Base-by-base conservation (phyloP, 345 rosid species). In the Salix koriyanagi region DNA sequence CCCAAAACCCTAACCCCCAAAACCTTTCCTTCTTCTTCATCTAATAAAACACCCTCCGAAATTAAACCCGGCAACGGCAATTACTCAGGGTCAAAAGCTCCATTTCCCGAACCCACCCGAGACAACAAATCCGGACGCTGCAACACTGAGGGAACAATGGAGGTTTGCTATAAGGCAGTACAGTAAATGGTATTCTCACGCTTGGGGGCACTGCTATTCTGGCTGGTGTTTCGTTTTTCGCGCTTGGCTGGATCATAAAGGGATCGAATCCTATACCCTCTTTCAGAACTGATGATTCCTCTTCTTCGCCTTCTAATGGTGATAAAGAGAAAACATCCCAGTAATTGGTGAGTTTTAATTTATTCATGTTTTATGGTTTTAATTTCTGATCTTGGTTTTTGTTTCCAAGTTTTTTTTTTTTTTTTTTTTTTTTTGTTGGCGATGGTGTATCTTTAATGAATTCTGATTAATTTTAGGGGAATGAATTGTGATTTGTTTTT, bases 171-270 rank as follows among this genome's bases (percentile, higher is more conserved):
- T 85, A 6, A 75, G 82, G 82, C 94, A 93, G 87, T 95, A 90
- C 77, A 89, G 94, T 62, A 82, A 67, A 73, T 90, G 97, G 97
- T 90, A 93, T 79, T 87, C 94, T 25, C 96, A 90, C 67, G 98
- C 97, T 7, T 91, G 98, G 99, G 99, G 97, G 98, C 3, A 86
- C 97, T 7, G 97, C 94, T 30, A 93, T 95, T 78, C 87, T 95
- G 50, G 98, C 97, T 6, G 97, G 94, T 0, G 77, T 89, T 7
- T 83, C 97, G 6, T 95, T 95, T 83, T 95, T 88, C 36, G 97
- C 96, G 21, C 88, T 95, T 1, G 96, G 97, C 18, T 95, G 96
- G 97, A 50, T 89, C 83, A 84, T 95, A 67, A 95, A 95, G 73
- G 99, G 97, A 69, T 84, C 85, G 28, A 95, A 94, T 82, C 98